These are phyloP conservation scores for Populus davidiana DNA, from an alignment of 345 rosid genomes.

Conservation along the genomic window DNA sequence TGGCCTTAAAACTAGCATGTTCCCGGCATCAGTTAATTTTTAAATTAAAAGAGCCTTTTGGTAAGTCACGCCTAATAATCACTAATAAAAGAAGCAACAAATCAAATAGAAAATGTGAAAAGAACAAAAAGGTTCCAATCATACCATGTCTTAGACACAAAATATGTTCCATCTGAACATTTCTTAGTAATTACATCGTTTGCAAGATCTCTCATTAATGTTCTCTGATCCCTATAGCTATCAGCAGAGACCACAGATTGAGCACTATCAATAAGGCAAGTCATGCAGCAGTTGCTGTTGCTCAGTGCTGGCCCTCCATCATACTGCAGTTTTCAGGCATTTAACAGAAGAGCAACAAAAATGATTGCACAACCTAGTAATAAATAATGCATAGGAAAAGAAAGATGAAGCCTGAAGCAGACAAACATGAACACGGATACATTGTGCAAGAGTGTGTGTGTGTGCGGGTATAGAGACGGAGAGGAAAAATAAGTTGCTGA, in stretches of 20 bases:
- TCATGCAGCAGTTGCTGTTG: conserved; percentile 66
- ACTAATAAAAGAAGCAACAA: conserved; percentile 7
- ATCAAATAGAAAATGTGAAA: neutral
- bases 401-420: neutral
- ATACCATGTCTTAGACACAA: conserved; percentile 84
- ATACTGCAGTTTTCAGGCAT: conserved; percentile 44
- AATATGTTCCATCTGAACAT: conserved; percentile 62
- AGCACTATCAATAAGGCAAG: conserved; percentile 78
- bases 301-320: conserved; percentile 73
- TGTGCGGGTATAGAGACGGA: neutral
- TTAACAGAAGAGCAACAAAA: conserved; percentile 20
- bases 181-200: conserved; percentile 58
- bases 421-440: neutral
- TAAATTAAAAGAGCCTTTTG: neutral
- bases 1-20: neutral
- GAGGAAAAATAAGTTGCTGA: neutral
- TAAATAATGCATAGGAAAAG: neutral
- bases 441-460: neutral
- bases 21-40: neutral
- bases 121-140: conserved; percentile 16
- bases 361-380: conserved; percentile 3
- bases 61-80: neutral
- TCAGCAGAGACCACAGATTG: conserved; percentile 65
- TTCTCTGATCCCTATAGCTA: conserved; percentile 88
- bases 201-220: conserved; percentile 68